Conservation (phyloP, 2,329 filamentous ascomycete genomes). For the Escovopsis sp. region DNA sequence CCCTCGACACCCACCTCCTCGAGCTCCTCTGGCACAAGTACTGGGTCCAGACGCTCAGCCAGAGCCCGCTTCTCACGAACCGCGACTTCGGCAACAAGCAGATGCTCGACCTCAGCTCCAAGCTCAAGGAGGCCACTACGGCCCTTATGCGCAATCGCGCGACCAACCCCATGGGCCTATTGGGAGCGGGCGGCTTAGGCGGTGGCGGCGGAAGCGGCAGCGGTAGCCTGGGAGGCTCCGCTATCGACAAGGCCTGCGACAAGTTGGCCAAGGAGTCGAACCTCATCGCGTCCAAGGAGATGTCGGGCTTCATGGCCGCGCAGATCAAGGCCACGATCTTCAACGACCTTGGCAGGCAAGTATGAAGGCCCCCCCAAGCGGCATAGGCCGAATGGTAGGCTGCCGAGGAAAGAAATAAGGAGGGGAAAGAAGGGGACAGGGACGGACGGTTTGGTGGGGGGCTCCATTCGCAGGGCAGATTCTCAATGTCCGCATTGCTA, state of each 20-base stretch:
- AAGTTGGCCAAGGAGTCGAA: conserved; percentile 47
- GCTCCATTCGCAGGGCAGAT: too few species aligned
- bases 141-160: conserved; percentile 13
- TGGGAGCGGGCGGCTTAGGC: conserved; percentile 8
- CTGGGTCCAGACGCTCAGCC: conserved; percentile 90
- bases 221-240: neutral
- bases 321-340: conserved; percentile 51
- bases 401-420: too few species aligned
- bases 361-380: too few species aligned
- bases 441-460: too few species aligned
- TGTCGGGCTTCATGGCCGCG: conserved; percentile 44
- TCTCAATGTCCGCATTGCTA: too few species aligned
- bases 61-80: conserved; percentile 80
- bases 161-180: conserved; percentile 12
- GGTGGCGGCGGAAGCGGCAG: too few species aligned
- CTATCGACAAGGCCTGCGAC: conserved; percentile 32
- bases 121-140: conserved; percentile 51
- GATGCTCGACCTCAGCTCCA: conserved; percentile 73
- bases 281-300: conserved; percentile 45
- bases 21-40: conserved; percentile 97
- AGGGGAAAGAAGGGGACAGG: too few species aligned
- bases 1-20: conserved; percentile 72
- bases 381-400: too few species aligned
- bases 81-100: conserved; percentile 88
- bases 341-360: conserved; percentile 20